These are phyloP conservation scores for Globisporangium recalcitrans DNA, from an alignment of 352 stramenopile genomes.

Conservation along the genomic window DNA sequence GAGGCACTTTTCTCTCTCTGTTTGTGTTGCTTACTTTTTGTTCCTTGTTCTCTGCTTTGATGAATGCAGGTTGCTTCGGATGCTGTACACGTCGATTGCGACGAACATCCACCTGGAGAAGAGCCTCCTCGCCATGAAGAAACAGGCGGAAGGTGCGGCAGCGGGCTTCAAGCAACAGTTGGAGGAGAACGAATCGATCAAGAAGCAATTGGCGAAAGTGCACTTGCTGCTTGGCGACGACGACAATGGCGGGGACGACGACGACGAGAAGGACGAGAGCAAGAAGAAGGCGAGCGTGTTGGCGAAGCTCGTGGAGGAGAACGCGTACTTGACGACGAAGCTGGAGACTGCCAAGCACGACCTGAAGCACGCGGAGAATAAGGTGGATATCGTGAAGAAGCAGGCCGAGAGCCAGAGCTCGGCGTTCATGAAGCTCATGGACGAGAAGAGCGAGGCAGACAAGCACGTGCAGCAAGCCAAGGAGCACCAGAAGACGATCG, in stretches of 20 bases:
- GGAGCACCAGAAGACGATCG: conserved; percentile 39
- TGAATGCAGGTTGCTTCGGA: conserved; percentile 38
- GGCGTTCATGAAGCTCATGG: conserved; percentile 79
- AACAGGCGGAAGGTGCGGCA: conserved; percentile 65
- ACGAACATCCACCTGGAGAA: conserved; percentile 71
- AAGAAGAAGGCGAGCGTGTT: conserved; percentile 42
- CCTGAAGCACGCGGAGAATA: conserved; percentile 38
- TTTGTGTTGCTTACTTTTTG: background rate
- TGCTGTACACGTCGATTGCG: conserved; percentile 68
- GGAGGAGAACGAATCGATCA: conserved; percentile 62
- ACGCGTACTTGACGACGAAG: conserved; percentile 40
- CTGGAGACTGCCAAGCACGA: conserved; percentile 32
- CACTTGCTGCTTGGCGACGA: conserved; percentile 33
- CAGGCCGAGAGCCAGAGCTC: conserved; percentile 71
- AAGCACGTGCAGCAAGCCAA: conserved; percentile 42
- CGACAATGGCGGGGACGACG: conserved; percentile 11
- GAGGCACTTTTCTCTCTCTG: too few species aligned
- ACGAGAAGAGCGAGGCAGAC: conserved; percentile 62
- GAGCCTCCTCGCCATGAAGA: conserved; percentile 65
- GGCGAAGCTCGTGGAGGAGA: conserved; percentile 58
- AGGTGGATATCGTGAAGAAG: conserved; percentile 63
- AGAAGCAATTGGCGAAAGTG: conserved; percentile 66
- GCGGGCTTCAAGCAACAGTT: conserved; percentile 62
- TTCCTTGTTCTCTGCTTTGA: background rate
- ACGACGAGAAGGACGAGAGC: conserved; percentile 18